Evolutionary conservation across 2,329 filamentous ascomycete species (phyloP).

Genomic region (Davidsoniella neocaledoniae): DNA sequence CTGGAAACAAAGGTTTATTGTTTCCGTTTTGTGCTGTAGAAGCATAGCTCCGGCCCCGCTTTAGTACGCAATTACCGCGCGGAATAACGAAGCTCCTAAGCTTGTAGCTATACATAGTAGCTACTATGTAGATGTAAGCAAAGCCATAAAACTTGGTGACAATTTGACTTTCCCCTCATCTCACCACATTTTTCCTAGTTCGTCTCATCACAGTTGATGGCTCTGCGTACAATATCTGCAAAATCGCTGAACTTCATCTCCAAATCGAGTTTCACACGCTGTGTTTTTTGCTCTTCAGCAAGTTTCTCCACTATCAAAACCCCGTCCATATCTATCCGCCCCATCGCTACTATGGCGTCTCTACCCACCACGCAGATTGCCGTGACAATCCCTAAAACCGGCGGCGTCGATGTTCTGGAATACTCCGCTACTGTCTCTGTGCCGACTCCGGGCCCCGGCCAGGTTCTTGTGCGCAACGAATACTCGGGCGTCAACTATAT

Average conservation of each 20-base stretch:
- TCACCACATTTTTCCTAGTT: neutral
- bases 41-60: neutral
- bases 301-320: neutral
- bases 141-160: neutral
- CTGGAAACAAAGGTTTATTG: no score
- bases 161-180: neutral
- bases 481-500: constrained; percentile 49
- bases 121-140: no score
- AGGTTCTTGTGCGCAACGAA: constrained; percentile 44
- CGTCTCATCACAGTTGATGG: neutral
- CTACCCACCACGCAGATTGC: constrained; percentile 50
- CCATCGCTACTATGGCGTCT: constrained; percentile 45
- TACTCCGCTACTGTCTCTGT: constrained; percentile 32
- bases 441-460: constrained; percentile 33
- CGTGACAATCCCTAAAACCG: constrained; percentile 43
- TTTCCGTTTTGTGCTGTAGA: neutral
- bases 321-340: neutral
- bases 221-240: neutral
- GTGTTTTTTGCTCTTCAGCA: neutral
- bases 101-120: no score
- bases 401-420: constrained; percentile 55
- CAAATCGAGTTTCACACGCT: neutral
- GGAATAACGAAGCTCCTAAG: neutral
- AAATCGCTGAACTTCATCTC: neutral
- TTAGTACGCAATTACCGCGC: neutral